Percentiles rank a stretch among this genome's conserved stretches.
Evolutionary conservation across 2,329 filamentous ascomycete genomes (phyloP).

Genomic region (Penicillium sp.): DNA sequence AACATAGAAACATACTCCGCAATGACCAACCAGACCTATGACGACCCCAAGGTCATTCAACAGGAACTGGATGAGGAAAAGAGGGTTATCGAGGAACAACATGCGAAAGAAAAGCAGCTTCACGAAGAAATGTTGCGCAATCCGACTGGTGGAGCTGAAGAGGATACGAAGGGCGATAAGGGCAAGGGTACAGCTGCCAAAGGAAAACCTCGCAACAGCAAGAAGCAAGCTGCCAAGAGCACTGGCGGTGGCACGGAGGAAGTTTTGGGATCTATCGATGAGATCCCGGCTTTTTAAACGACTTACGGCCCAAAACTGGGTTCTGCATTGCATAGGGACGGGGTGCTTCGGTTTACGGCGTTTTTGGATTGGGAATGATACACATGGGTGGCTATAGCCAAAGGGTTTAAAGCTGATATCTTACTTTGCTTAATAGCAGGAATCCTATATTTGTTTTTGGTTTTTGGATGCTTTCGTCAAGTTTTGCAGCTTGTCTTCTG

Average conservation of each 20-base stretch:
- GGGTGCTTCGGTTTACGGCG: not conserved
- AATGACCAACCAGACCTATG: conserved; percentile 51
- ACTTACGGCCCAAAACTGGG: not conserved
- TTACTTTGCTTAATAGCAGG: not conserved
- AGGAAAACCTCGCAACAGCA: conserved; percentile 37
- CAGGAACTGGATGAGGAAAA: conserved; percentile 50
- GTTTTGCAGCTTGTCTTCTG: not conserved
- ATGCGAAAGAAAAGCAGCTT: conserved; percentile 49
- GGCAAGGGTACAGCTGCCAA: conserved; percentile 32
- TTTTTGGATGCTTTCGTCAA: no score
- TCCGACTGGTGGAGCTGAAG: conserved; percentile 40
- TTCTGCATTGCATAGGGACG: not conserved
- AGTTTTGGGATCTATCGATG: conserved; percentile 45
- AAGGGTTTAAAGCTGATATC: not conserved
- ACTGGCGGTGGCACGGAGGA: conserved; percentile 44
- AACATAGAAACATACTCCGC: conserved; percentile 50
- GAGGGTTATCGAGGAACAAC: conserved; percentile 51
- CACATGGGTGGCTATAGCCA: conserved; percentile 1
- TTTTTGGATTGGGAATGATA: conserved; percentile 11
- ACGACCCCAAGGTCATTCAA: conserved; percentile 45
- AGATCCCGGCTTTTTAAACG: conserved; percentile 23
- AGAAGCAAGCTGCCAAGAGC: conserved; percentile 32
- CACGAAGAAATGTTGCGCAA: conserved; percentile 50
- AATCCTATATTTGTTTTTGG: conserved; percentile 10
- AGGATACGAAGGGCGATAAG: conserved; percentile 31